phyloP scores from a whole-genome alignment of 306 rosid species.

The Erythrophleum fordii region DNA sequence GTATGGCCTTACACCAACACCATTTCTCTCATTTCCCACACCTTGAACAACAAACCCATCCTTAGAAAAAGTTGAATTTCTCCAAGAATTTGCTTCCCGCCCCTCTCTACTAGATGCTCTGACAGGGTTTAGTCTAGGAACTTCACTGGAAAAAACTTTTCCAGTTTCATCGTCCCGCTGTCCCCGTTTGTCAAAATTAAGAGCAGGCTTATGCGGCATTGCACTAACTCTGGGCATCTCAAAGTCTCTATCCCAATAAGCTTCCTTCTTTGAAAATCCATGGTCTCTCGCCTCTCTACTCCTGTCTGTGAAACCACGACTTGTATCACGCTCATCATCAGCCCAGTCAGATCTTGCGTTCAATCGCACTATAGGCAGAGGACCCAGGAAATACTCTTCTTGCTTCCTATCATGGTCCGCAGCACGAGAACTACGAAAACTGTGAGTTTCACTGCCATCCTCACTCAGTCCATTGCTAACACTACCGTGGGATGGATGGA shows the following conservation, averaged over 20 bases:
- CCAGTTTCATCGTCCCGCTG: conserved; percentile 80
- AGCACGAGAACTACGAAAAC: conserved; percentile 47
- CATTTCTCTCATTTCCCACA: conserved; percentile 60
- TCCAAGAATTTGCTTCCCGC: conserved; percentile 73
- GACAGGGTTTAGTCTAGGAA: conserved; percentile 64
- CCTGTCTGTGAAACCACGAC: conserved; percentile 66
- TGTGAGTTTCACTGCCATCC: conserved; percentile 41
- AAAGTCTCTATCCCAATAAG: conserved; percentile 80
- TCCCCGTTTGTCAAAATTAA: conserved; percentile 65
- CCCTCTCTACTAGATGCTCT: conserved; percentile 64
- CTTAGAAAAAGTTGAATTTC: conserved; percentile 53
- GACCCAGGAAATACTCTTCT: conserved; percentile 77
- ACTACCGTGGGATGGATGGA: conserved; percentile 40
- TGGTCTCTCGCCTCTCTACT: conserved; percentile 77
- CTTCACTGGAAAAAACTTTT: conserved; percentile 69
- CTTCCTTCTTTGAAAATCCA: conserved; percentile 62
- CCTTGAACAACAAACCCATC: conserved; percentile 57
- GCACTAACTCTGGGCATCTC: conserved; percentile 79
- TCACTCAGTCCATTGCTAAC: conserved; percentile 40
- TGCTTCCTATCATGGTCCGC: conserved; percentile 51
- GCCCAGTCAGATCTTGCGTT: conserved; percentile 95
- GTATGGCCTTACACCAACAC: conserved; percentile 50
- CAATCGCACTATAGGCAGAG: conserved; percentile 74
- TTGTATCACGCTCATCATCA: conserved; percentile 96
- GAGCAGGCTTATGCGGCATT: conserved; percentile 66